Base-by-base conservation (phyloP, 768 basidiomycete genomes). In the Pleurotus eryngii region DNA sequence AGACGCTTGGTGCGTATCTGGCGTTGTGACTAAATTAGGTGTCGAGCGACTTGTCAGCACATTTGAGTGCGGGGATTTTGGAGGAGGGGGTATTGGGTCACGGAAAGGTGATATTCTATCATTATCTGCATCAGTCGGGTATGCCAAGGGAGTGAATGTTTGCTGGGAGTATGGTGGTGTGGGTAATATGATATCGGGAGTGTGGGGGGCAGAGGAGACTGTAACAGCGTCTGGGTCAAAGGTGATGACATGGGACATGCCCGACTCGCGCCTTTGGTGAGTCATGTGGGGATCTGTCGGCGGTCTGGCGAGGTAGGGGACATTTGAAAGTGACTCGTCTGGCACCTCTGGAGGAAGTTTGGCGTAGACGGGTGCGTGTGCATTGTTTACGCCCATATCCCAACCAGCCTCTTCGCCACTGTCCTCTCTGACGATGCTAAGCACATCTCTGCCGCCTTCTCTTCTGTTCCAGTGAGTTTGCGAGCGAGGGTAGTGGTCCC, bases 171-270 rank as follows among this genome's bases (percentile, higher is more conserved):
- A 54, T 38, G 51, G 51, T 3, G 51, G 51, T 12, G 51, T 54
- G 15, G 51, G 51, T 9, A 54, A 18, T 2, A 12, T 42, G 5
- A 54, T n/a, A 40, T 54, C 39, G 20, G 51, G 51, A 18, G 51
- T 40, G 22, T 54, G 20, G 1, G 51, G 51, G 4, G 51, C 51
- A 18, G 51, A 54, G 12, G 51, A 54, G 22, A 54, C 51, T 8
- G 38, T 40, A 15, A 54, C 51, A 42, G 51, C 39, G 35, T 73
- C 69, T 9, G 69, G 65, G 35, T 67, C 66, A 60, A 69, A 67
- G 20, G 65, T 59, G 49, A 68, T 63, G 18, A 61, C 58, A 45
- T 60, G 68, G n/a, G 59, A 54, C 37, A 53, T 55, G 35, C 12
- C 14, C 15, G 51, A 54, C 18, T 15, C 37, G 14, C 18, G 51